Evolutionary conservation across 176 grass and related monocot genomes (phyloP).

Genomic region (Microstegium vimineum): DNA sequence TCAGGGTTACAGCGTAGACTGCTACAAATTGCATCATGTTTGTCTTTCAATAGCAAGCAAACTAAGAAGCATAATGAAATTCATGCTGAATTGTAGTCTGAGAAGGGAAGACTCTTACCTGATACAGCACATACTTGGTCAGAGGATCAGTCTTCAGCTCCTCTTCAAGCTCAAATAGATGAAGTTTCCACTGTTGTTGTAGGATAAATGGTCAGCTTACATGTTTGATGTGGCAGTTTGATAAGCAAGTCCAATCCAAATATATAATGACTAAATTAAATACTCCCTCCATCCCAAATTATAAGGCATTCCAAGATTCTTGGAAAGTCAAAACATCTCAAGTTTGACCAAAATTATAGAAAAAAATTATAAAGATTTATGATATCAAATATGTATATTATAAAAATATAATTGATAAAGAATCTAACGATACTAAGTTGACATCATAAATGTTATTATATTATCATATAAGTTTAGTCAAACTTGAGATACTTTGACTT

Average conservation of each 20-base stretch:
- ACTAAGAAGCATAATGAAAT: neutral
- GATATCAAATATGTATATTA: too few species aligned
- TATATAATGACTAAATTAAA: slow-evolving; percentile 4
- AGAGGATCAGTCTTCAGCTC: slow-evolving; percentile 81
- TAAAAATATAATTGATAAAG: too few species aligned
- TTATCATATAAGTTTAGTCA: too few species aligned
- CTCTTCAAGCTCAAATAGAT: slow-evolving; percentile 97
- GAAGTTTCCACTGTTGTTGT: slow-evolving; percentile 85
- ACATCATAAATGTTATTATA: too few species aligned
- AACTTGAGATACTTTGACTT: too few species aligned
- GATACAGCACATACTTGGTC: slow-evolving; percentile 82
- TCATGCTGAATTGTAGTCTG: neutral
- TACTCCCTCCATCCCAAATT: too few species aligned
- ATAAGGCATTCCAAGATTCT: too few species aligned
- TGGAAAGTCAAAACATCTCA: too few species aligned
- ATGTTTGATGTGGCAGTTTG: neutral
- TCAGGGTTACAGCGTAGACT: neutral
- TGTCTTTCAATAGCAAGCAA: neutral
- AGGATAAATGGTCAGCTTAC: neutral
- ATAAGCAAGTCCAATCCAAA: neutral
- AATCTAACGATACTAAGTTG: too few species aligned
- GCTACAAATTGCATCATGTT: neutral
- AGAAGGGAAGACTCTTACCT: slow-evolving; percentile 42
- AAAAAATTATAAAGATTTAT: too few species aligned
- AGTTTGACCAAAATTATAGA: too few species aligned